Percentiles rank a stretch among this genome's conserved stretches.
Conservation (phyloP, 2,329 filamentous ascomycete genomes). For the Polychaeton citri region DNA sequence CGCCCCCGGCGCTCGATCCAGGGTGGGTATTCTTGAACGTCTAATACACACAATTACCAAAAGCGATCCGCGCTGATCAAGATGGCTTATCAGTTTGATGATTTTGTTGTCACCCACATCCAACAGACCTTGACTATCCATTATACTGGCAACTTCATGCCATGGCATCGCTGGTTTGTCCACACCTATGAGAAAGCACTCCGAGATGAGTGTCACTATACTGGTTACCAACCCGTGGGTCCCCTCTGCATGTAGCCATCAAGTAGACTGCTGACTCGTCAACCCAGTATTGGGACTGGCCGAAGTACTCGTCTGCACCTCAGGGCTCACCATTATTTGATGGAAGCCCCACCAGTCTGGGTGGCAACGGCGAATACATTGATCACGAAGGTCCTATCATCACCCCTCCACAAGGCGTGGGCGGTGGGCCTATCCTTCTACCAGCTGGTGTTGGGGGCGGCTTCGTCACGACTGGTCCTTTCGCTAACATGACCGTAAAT, state of each 20-base stretch:
- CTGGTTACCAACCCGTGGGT: constrained; percentile 16
- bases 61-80: too few relatives aligned
- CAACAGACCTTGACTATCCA: constrained; percentile 9
- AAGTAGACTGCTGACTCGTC: background rate
- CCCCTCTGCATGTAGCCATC: background rate
- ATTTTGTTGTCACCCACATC: constrained; percentile 6
- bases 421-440: constrained; percentile 16
- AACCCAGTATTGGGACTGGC: constrained; percentile 41
- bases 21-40: constrained; percentile 7
- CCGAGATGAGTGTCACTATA: constrained; percentile 24
- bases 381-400: constrained; percentile 3
- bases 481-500: constrained; percentile 26
- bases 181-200: constrained; percentile 27
- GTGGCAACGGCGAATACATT: constrained; percentile 11
- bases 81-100: constrained; percentile 4
- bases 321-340: constrained; percentile 39
- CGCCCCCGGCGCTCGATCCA: constrained; percentile 7
- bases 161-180: constrained; percentile 26
- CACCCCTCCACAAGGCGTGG: constrained; percentile 38
- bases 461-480: constrained; percentile 32
- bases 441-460: background rate
- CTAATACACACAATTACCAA: too few relatives aligned
- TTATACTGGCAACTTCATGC: constrained; percentile 17
- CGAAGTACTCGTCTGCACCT: constrained; percentile 26
- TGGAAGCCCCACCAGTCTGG: constrained; percentile 31